phyloP scores from a whole-genome alignment of 2,329 filamentous ascomycete species.

The Colletotrichum sp. region DNA sequence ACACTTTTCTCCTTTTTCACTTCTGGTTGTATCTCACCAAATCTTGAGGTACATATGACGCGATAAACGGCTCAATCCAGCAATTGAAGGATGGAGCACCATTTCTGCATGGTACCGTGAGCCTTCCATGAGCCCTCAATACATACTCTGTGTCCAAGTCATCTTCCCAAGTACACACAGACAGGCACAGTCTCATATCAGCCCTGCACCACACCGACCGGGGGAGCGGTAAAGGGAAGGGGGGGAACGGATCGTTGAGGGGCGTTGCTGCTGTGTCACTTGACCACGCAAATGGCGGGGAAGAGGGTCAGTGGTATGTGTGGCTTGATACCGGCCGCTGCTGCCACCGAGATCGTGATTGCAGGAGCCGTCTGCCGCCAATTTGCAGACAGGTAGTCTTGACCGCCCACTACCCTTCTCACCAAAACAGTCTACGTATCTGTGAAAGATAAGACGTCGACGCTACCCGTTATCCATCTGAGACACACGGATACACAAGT shows the following conservation, averaged over 20 bases:
- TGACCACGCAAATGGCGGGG: slow-evolving; percentile 6
- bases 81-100: neutral
- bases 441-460: neutral
- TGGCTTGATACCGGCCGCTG: neutral
- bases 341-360: neutral
- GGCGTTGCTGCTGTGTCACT: slow-evolving; percentile 3
- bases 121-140: neutral
- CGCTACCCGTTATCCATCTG: neutral
- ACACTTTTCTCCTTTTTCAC: neutral
- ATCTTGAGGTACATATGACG: neutral
- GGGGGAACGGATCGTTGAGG: neutral
- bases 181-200: neutral
- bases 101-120: neutral
- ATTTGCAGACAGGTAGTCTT: neutral
- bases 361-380: neutral
- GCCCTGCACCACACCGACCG: neutral
- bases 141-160: neutral
- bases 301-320: neutral
- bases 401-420: neutral
- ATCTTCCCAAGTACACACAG: neutral
- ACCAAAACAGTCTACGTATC: neutral
- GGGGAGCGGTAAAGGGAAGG: neutral
- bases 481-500: neutral
- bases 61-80: neutral
- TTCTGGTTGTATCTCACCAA: neutral